These are phyloP conservation scores for Phalaenopsis aphrodite DNA, from an alignment of 106 monocot genomes.

Conservation along the genomic window DNA sequence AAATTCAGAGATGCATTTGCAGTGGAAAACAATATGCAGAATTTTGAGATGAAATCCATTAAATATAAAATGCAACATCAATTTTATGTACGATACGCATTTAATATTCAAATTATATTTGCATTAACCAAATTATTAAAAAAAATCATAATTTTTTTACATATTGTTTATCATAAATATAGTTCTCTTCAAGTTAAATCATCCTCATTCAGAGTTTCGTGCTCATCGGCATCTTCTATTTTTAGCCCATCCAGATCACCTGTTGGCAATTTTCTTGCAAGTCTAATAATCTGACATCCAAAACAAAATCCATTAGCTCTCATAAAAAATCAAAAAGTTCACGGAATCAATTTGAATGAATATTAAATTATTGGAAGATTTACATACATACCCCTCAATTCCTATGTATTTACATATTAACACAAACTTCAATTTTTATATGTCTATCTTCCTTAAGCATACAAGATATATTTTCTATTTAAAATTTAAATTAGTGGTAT, in stretches of 20 bases:
- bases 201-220: constrained; percentile 63
- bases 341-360: too few species aligned
- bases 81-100: background rate
- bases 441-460: too few species aligned
- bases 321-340: too few species aligned
- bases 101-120: background rate
- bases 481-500: too few species aligned
- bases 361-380: too few species aligned
- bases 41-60: too few species aligned
- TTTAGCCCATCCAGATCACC: constrained; percentile 61
- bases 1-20: too few species aligned
- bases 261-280: constrained; percentile 85
- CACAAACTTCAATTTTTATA: too few species aligned
- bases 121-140: background rate
- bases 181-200: constrained; percentile 52
- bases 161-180: background rate
- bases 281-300: constrained; percentile 62
- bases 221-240: constrained; percentile 21
- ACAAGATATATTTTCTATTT: too few species aligned
- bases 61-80: background rate
- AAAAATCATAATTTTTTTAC: background rate
- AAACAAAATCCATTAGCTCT: background rate
- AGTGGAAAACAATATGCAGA: too few species aligned
- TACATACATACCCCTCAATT: too few species aligned
- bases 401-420: too few species aligned